Evolutionary conservation across 2,329 filamentous ascomycete species (phyloP).

Genomic region (Coniochaeta hoffmannii): DNA sequence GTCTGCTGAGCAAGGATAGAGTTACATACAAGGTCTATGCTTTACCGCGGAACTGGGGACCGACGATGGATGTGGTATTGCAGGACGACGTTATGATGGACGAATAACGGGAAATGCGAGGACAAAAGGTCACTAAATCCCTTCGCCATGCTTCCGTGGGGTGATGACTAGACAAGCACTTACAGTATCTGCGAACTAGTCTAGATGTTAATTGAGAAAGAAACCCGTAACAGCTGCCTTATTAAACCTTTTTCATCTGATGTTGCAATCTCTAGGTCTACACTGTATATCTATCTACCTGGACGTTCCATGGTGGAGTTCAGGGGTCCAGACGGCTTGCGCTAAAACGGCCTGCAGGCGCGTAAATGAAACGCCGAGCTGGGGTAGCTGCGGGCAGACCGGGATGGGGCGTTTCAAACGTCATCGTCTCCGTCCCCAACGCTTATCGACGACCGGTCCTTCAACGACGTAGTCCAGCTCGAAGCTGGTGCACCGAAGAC

Average conservation of each 20-base stretch:
- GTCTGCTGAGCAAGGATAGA: conserved; percentile 40
- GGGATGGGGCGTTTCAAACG: background rate
- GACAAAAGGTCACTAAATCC: too few species aligned
- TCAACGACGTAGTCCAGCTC: background rate
- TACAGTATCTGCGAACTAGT: too few species aligned
- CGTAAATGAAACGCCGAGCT: background rate
- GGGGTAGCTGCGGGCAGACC: background rate
- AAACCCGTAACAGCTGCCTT: too few species aligned
- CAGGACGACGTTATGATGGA: conserved; percentile 1
- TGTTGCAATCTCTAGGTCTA: too few species aligned
- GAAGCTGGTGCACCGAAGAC: background rate
- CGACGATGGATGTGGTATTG: background rate
- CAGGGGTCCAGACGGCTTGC: too few species aligned
- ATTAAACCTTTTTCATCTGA: too few species aligned
- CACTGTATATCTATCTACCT: too few species aligned
- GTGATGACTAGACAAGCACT: too few species aligned
- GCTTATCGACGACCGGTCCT: background rate
- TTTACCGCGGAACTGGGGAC: conserved; percentile 24
- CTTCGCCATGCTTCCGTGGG: too few species aligned
- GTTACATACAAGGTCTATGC: conserved; percentile 40
- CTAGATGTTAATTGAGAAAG: too few species aligned
- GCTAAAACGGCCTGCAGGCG: too few species aligned
- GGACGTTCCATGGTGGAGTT: too few species aligned
- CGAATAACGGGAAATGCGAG: background rate
- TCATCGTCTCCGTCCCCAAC: background rate